Percentiles rank a stretch among this genome's conserved stretches.
Conservation (phyloP, 805 yeast species). For the Candida silvicultrix region DNA sequence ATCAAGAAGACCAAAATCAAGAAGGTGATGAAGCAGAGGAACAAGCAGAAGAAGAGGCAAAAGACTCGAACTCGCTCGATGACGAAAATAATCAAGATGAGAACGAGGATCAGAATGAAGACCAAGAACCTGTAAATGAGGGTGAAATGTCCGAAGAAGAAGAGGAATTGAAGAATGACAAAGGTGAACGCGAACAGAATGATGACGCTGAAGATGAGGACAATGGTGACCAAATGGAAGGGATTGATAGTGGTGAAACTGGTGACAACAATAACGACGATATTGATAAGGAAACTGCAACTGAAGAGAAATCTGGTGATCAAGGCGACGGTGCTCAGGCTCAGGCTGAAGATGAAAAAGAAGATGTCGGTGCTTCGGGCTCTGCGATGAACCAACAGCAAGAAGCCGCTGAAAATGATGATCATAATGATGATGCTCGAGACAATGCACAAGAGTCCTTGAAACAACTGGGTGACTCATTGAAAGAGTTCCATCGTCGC, state of each 20-base stretch:
- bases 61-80: too few relatives aligned
- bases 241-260: constrained; percentile 46
- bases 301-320: constrained; percentile 54
- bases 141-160: constrained; percentile 29
- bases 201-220: constrained; percentile 37
- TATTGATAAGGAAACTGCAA: constrained; percentile 50
- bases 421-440: constrained; percentile 45
- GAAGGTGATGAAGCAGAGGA: constrained; percentile 24
- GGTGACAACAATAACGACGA: constrained; percentile 37
- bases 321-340: constrained; percentile 58
- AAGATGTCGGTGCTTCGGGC: constrained; percentile 66
- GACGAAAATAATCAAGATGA: constrained; percentile 22
- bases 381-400: constrained; percentile 38
- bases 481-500: constrained; percentile 88
- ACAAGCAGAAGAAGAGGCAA: constrained; percentile 22
- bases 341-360: constrained; percentile 49
- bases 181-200: constrained; percentile 28
- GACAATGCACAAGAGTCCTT: constrained; percentile 70
- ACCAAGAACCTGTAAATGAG: constrained; percentile 27
- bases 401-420: constrained; percentile 33
- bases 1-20: constrained; percentile 20
- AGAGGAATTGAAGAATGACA: constrained; percentile 22
- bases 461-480: constrained; percentile 84
- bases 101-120: constrained; percentile 10
- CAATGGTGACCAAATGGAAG: constrained; percentile 40